These are phyloP conservation scores for Penicillium lividum DNA, from an alignment of 495 filamentous ascomycete species.

Conservation along the genomic window DNA sequence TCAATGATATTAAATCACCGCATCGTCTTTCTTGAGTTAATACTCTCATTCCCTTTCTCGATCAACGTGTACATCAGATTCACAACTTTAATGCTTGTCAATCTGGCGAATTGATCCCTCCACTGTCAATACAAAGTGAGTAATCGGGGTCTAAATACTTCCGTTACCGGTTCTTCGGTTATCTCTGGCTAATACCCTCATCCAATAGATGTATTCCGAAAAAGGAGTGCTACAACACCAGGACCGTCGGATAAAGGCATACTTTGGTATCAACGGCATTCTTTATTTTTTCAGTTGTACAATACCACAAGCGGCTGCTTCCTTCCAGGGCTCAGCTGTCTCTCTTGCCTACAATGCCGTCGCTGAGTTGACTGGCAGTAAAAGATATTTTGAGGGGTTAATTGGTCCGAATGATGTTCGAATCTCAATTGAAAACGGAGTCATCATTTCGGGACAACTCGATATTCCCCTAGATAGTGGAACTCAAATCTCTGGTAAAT, in stretches of 20 bases:
- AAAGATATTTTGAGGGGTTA: conserved; percentile 8
- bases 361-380: conserved; percentile 6
- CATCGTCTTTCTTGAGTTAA: neutral
- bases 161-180: neutral
- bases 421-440: conserved; percentile 6
- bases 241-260: conserved; percentile 10
- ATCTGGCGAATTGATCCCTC: neutral
- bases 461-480: neutral
- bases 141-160: neutral
- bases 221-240: conserved; percentile 7
- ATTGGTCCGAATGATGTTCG: conserved; percentile 6
- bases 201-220: conserved; percentile 6
- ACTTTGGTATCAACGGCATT: conserved; percentile 7
- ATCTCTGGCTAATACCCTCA: conserved; percentile 1
- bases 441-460: conserved; percentile 11
- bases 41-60: neutral
- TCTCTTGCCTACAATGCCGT: conserved; percentile 9
- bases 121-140: neutral
- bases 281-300: conserved; percentile 9
- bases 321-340: conserved; percentile 9
- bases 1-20: neutral
- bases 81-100: neutral
- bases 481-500: conserved; percentile 9
- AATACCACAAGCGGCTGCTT: conserved; percentile 2
- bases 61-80: neutral